Base-by-base conservation (phyloP, 371 early-diverging fungal species). In the Massospora cicadina region DNA sequence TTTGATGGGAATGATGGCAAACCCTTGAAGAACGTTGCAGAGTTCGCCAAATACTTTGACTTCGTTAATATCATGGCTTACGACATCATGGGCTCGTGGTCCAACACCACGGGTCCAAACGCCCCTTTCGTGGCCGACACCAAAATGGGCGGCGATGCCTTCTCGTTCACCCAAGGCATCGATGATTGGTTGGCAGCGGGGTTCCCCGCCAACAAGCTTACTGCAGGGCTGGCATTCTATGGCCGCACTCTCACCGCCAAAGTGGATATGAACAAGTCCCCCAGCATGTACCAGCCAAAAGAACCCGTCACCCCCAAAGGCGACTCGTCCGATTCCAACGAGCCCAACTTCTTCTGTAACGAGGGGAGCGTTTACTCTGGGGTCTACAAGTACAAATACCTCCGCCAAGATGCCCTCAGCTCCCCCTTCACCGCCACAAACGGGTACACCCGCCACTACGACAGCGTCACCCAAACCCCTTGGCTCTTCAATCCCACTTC, bases 381-480 rank as follows among this genome's bases (percentile, higher is more conserved):
- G 25, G 75, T 81, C 3, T 88, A 86, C 86, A 76, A 81, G 65
- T 86, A 76, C 73, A 73, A 74, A 60, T 77, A 83, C 66, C 65
- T 88, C 68, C 77, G 86, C 29, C 78, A 77, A 13, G 78, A 86
- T 71, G 82, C 85, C 1, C 63, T 86, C 5, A 68, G 73, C 0
- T 68, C 68, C 0, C 69, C 78, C 1, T 79, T 80, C 1, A 76
- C 78, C 25, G 79, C 81, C 25, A 74, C 3, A 25, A 32, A 26
- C 27, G 33, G 33, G 21, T 83, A 79, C 79, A 67, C 68, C 13
- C 77, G 81, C 24, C 69, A 79, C 65, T n/a, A n/a, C n/a, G n/a
- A n/a, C n/a, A n/a, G n/a, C n/a, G n/a, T n/a, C n/a, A n/a, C n/a
- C n/a, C n/a, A 78, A 69, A 85, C 86, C 0, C 86, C 86, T n/a